These are phyloP conservation scores for Panellus pusillus DNA, from an alignment of 768 basidiomycete genomes.

Conservation along the genomic window DNA sequence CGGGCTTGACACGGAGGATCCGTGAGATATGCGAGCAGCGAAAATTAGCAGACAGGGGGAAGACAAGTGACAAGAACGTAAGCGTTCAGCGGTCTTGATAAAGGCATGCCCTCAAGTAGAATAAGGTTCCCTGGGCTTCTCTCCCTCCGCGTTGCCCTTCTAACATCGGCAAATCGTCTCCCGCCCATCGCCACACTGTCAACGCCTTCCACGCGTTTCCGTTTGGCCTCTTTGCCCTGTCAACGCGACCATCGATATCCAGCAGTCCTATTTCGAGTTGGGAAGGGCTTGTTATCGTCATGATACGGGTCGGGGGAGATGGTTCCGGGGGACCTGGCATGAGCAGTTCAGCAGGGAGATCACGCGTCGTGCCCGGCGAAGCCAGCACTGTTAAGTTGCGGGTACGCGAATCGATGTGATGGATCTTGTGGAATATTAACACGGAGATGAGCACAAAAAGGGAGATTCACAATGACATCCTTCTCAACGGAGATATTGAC, in stretches of 20 bases:
- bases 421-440: conserved; percentile 36
- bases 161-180: conserved; percentile 25
- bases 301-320: conserved; percentile 29
- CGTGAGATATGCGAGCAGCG: too few species aligned
- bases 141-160: conserved; percentile 27
- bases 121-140: conserved; percentile 33
- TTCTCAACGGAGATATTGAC: conserved; percentile 48
- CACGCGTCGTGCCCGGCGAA: conserved; percentile 33
- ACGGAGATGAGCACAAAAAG: neutral
- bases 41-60: too few species aligned
- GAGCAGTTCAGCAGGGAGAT: conserved; percentile 40
- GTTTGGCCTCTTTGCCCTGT: conserved; percentile 40
- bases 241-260: conserved; percentile 51
- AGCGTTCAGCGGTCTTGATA: conserved; percentile 23
- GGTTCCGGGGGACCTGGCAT: conserved; percentile 29
- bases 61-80: too few species aligned
- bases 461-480: conserved; percentile 48
- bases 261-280: conserved; percentile 54
- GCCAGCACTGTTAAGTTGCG: conserved; percentile 44
- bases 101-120: conserved; percentile 33
- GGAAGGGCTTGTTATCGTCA: conserved; percentile 42
- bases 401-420: conserved; percentile 42
- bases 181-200: conserved; percentile 54
- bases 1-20: too few species aligned
- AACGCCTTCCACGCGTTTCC: conserved; percentile 61